Evolutionary conservation across 768 basidiomycete genomes (phyloP), one percentile per base, ranked within the genome.

Genomic region (Lactifluus volemus): DNA sequence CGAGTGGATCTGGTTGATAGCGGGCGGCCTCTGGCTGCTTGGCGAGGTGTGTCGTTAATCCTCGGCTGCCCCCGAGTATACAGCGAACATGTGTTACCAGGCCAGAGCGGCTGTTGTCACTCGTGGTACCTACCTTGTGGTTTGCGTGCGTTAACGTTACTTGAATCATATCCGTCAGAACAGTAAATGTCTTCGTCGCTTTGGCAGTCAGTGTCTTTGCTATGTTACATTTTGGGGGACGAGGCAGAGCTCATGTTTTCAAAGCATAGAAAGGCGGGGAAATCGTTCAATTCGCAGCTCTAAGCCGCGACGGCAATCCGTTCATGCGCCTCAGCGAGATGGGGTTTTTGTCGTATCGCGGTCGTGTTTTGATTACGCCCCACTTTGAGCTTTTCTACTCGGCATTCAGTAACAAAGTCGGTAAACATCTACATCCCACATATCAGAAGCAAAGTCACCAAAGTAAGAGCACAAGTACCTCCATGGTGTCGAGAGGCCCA

Each of bases 401-500:
- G 81, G 71, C 94, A 97, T 71, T 93, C 89, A 50, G 79, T 72
- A 17, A 96, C 78, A 71, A 96, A 96, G 72, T 96, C 93, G 57
- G 88, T 85, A 75, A 96, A 96, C 94, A 97, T 97, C 89, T 91
- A 3, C 54, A 19, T 10, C 3, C 29, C 14, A 30, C 15, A 41
- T 42, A 29, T 55, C 1, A 55, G 41, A 39, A 32, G 48, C 42
- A 61, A 42, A 50, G 15, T 7, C 8, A 50, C n/a, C 29, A 55
- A 34, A 48, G 30, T 5, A 59, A 55, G 21, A 5, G 49, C 17
- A 50, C 10, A 45, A 11, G 25, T 73, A 92, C 92, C 84, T 95
- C 93, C 63, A 98, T 97, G 4, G 97, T 98, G 72, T 98, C 97
- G 59, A 98, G 81, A 48, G 97, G 97, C n/a, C 96, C 96, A 44